Evolutionary conservation across 441 rosid species (phyloP).

Genomic region (Brassica hybrid): DNA sequence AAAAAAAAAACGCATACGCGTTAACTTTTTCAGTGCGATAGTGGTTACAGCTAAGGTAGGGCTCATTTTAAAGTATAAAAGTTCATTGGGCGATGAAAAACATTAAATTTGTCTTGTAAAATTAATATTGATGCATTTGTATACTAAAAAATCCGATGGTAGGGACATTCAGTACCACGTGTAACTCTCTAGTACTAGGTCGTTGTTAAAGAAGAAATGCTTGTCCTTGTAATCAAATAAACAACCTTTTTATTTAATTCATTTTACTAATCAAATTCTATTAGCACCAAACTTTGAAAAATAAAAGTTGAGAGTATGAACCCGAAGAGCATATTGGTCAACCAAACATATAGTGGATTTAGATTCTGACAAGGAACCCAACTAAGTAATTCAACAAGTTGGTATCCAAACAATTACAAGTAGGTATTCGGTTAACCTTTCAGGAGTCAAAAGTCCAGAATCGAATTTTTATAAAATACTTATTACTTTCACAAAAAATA

Average conservation of each 20-base stretch:
- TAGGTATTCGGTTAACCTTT: neutral
- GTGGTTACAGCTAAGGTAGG: slow-evolving; percentile 34
- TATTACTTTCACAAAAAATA: too few species aligned
- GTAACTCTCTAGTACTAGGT: slow-evolving; percentile 30
- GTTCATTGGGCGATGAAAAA: neutral
- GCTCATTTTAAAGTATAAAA: slow-evolving; percentile 19
- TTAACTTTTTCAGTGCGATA: too few species aligned
- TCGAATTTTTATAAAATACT: too few species aligned
- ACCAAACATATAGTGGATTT: slow-evolving; percentile 27
- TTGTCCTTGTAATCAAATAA: slow-evolving; percentile 28
- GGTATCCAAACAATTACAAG: slow-evolving; percentile 27
- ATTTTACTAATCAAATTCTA: neutral
- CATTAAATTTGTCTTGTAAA: slow-evolving; percentile 14
- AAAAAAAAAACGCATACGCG: slow-evolving; percentile 31
- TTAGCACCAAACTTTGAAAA: neutral
- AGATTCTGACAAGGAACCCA: slow-evolving; percentile 28
- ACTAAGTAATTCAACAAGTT: slow-evolving; percentile 22
- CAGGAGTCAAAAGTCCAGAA: neutral
- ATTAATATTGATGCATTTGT: slow-evolving; percentile 33
- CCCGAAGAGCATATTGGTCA: slow-evolving; percentile 31
- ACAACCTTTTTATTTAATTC: neutral
- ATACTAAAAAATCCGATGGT: slow-evolving; percentile 10
- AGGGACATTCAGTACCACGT: slow-evolving; percentile 32
- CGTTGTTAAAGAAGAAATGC: slow-evolving; percentile 27
- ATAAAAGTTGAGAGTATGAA: neutral